Evolutionary conservation across 768 basidiomycete genomes (phyloP), one percentile per base, ranked within the genome.

Genomic region (Cystoderma amianthinum): DNA sequence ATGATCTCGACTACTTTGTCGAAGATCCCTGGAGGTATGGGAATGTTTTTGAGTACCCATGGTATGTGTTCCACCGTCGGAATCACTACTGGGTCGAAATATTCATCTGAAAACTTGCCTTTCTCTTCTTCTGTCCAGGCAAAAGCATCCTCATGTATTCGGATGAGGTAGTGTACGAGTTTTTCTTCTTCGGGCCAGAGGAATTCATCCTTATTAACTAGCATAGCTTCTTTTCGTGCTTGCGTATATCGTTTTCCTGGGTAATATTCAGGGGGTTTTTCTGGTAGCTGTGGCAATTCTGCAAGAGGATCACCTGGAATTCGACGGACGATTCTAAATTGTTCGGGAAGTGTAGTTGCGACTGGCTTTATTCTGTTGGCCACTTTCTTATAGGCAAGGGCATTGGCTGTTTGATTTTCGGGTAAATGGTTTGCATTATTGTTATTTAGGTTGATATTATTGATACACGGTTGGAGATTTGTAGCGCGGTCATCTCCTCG

Each of bases 391-490:
- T n/a, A n/a, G n/a, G n/a, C n/a, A n/a, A n/a, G n/a, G n/a, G n/a
- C n/a, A n/a, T 53, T 58, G 3, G 60, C 45, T 3, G 69, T 59
- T 4, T 64, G 68, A 11, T 61, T 57, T 15, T 9, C 15, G 28
- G n/a, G n/a, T n/a, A n/a, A n/a, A n/a, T 15, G 28, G 28, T 30
- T 30, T 30, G 28, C 28, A 30, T 9, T 15, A 9, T 30, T 30
- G 10, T 30, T 30, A 15, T 30, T 9, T 30, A 30, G 28, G 9
- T 15, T 15, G 28, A 9, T 9, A 15, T 30, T 30, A 30, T 9
- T 9, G 28, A 30, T 30, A 9, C 28, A 9, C 15, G 28, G 9
- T 15, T 15, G 28, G 28, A 30, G 28, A 30, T 9, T 30, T 30
- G 28, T 9, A 9, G 15, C 15, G 15, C 15, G 9, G 28, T 10